phyloP scores from a whole-genome alignment of 139 green algal genomes.

The Pedinophyceae sp. region DNA sequence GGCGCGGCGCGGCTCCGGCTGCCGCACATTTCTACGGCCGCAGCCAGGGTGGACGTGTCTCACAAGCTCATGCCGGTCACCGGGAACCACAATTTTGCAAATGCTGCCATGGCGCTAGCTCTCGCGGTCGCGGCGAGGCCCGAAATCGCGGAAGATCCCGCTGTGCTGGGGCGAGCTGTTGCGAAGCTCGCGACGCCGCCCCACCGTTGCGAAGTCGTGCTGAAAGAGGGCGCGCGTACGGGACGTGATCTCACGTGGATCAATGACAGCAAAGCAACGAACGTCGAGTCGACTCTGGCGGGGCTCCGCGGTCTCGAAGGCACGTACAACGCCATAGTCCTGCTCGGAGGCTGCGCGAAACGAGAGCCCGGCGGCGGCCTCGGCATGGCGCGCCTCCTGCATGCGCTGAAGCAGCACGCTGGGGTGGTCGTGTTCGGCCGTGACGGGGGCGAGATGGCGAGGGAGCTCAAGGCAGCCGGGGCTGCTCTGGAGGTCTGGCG shows the following conservation, averaged over 20 bases:
- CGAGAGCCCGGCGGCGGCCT: not conserved
- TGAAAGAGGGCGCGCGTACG: no score
- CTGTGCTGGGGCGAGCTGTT: conserved; percentile 6
- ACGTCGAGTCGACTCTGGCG: conserved; percentile 22
- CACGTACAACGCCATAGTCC: conserved; percentile 9
- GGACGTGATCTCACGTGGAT: no score
- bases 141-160: not conserved
- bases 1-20: no score
- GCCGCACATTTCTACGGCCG: no score
- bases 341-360: conserved; percentile 24
- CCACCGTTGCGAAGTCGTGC: conserved; percentile 22
- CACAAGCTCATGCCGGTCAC: conserved; percentile 10
- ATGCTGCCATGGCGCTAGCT: conserved; percentile 15
- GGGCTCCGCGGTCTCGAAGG: conserved; percentile 11
- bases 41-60: not conserved
- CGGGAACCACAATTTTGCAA: conserved; percentile 21
- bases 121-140: conserved; percentile 13
- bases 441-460: conserved; percentile 7
- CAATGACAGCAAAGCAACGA: conserved; percentile 35
- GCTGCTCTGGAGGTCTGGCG: not conserved
- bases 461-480: conserved; percentile 8
- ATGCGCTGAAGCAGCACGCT: not conserved
- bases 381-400: not conserved
- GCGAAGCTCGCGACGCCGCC: conserved; percentile 15
- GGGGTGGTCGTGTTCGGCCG: conserved; percentile 7